Percentiles rank a stretch among this genome's conserved stretches.
Evolutionary conservation across 441 rosid species (phyloP).

Genomic region (Gossypium schwendimanii): DNA sequence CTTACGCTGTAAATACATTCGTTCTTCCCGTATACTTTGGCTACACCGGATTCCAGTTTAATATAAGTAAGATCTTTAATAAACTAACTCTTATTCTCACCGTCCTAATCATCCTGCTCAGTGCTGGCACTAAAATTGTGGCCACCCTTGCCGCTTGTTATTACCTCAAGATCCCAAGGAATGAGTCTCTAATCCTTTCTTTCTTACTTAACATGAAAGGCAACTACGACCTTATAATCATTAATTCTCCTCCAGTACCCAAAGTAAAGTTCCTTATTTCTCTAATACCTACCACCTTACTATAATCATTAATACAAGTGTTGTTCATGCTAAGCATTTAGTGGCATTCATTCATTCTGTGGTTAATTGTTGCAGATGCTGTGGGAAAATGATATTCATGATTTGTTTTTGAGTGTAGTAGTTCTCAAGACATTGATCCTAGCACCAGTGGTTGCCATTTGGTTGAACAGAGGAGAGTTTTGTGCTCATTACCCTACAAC

Average conservation of each 20-base stretch:
- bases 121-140: conserved; percentile 41
- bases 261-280: conserved; percentile 13
- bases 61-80: conserved; percentile 14
- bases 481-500: conserved; percentile 35
- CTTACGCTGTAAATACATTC: conserved; percentile 62
- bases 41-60: conserved; percentile 62
- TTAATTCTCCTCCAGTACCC: conserved; percentile 18
- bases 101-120: conserved; percentile 26
- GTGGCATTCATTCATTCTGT: background rate
- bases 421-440: conserved; percentile 50
- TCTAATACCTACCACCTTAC: background rate
- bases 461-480: conserved; percentile 34
- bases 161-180: conserved; percentile 41
- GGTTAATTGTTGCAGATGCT: conserved; percentile 25
- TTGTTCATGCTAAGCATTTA: background rate
- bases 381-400: conserved; percentile 35
- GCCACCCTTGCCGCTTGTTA: conserved; percentile 54
- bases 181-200: conserved; percentile 46
- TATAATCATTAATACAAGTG: too few species aligned
- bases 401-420: conserved; percentile 39
- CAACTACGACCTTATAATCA: conserved; percentile 52
- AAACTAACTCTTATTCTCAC: conserved; percentile 14
- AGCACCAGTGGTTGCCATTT: conserved; percentile 41
- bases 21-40: conserved; percentile 78
- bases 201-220: conserved; percentile 65